Percentiles rank a stretch among this genome's conserved stretches.
phyloP scores from a whole-genome alignment of 176 grass and related monocot genomes.

The Dactylis glomerata region DNA sequence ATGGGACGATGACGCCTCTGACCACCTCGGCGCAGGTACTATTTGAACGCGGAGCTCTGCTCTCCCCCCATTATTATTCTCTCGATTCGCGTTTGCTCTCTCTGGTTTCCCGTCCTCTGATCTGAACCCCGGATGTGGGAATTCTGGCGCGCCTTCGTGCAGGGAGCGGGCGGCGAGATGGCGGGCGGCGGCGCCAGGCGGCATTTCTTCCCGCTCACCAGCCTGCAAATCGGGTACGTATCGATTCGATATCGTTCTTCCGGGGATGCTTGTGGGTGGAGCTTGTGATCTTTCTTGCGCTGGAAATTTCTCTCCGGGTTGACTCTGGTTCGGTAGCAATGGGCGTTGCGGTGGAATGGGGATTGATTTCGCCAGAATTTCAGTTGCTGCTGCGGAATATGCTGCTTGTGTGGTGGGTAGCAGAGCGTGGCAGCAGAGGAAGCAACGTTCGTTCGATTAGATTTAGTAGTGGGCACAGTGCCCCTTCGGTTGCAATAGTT shows the following conservation, averaged over 20 bases:
- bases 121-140: conserved; percentile 10
- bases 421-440: background rate
- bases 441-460: background rate
- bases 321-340: conserved; percentile 1
- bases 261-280: background rate
- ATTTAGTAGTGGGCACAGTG: background rate
- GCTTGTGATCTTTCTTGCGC: background rate
- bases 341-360: background rate
- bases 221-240: conserved; percentile 81
- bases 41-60: background rate
- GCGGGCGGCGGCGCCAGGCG: conserved; percentile 29
- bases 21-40: conserved; percentile 35
- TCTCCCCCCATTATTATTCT: background rate
- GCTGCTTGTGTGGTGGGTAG: background rate
- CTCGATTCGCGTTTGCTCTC: background rate
- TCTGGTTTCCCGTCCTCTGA: background rate
- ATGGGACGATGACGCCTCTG: conserved; percentile 41
- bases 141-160: conserved; percentile 3
- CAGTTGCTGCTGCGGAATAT: background rate
- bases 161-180: conserved; percentile 34
- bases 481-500: background rate
- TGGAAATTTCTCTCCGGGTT: background rate
- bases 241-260: background rate
- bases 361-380: background rate
- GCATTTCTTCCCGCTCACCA: conserved; percentile 88